phyloP scores from a whole-genome alignment of 2,329 filamentous ascomycete species.

The Colletotrichum sp. region DNA sequence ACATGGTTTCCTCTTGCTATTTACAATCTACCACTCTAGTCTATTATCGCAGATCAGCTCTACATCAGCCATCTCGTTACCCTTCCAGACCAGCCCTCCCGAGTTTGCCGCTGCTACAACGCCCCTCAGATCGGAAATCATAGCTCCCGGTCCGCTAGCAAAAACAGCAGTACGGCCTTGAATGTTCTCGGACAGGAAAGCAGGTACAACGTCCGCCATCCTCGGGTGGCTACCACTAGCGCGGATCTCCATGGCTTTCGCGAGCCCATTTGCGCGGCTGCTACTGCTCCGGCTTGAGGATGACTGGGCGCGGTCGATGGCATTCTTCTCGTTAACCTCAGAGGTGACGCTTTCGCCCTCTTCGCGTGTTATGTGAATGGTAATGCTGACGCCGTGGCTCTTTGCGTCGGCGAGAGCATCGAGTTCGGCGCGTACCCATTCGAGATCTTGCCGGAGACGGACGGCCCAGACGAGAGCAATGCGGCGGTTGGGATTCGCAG shows the following conservation, averaged over 20 bases:
- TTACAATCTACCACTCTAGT: constrained; percentile 48
- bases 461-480: constrained; percentile 65
- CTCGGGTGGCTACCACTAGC: constrained; percentile 44
- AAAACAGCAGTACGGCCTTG: constrained; percentile 59
- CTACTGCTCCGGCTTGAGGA: constrained; percentile 52
- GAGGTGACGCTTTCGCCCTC: not conserved
- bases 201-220: constrained; percentile 51
- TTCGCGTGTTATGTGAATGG: not conserved
- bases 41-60: constrained; percentile 64
- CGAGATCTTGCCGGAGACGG: constrained; percentile 37
- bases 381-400: not conserved
- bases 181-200: constrained; percentile 53
- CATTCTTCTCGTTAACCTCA: not conserved
- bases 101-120: constrained; percentile 61
- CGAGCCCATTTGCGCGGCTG: constrained; percentile 54
- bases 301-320: not conserved
- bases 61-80: constrained; percentile 62
- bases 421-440: constrained; percentile 1
- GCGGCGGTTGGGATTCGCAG: constrained; percentile 36
- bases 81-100: constrained; percentile 59
- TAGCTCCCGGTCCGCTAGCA: constrained; percentile 64
- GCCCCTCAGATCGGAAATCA: constrained; percentile 62
- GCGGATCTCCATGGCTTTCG: constrained; percentile 20
- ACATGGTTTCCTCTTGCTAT: too few relatives aligned
- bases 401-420: not conserved